Evolutionary conservation across 257 asterid genomes (phyloP).

Genomic region (Fraxinus pennsylvanica): DNA sequence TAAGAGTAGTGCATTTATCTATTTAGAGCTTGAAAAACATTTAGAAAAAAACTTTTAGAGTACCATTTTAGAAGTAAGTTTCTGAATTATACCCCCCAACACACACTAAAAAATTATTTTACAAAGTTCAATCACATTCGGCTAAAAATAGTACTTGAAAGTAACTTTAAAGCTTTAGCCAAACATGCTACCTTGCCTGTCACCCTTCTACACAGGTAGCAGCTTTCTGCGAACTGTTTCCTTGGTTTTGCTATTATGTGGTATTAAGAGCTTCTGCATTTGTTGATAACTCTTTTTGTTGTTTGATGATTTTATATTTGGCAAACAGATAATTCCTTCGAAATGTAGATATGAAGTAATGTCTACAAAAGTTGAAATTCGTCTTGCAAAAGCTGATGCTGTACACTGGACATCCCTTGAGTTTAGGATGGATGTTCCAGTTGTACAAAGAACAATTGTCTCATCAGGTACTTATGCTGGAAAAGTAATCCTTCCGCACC

Average conservation of each 20-base stretch:
- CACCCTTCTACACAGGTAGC: slow-evolving; percentile 3
- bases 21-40: not conserved
- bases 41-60: not conserved
- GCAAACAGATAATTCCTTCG: slow-evolving; percentile 73
- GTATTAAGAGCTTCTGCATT: not conserved
- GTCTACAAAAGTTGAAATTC: slow-evolving; percentile 85
- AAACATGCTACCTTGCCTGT: not conserved
- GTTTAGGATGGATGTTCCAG: slow-evolving; percentile 44
- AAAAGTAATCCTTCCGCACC: not conserved
- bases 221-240: not conserved
- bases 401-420: slow-evolving; percentile 82
- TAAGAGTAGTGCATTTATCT: not conserved
- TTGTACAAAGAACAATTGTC: slow-evolving; percentile 46
- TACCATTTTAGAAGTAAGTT: not conserved
- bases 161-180: not conserved
- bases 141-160: not conserved
- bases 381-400: slow-evolving; percentile 85
- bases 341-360: slow-evolving; percentile 71
- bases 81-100: not conserved
- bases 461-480: slow-evolving; percentile 46
- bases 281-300: slow-evolving; percentile 16
- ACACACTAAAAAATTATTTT: not conserved
- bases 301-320: slow-evolving; percentile 23
- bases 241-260: no score
- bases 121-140: not conserved